A percentile compares a stretch with the other conserved stretches of the same genome.
These are phyloP conservation scores for Dactylonectria macrodidyma DNA, from an alignment of 2,329 filamentous ascomycete genomes.

Conservation along the genomic window DNA sequence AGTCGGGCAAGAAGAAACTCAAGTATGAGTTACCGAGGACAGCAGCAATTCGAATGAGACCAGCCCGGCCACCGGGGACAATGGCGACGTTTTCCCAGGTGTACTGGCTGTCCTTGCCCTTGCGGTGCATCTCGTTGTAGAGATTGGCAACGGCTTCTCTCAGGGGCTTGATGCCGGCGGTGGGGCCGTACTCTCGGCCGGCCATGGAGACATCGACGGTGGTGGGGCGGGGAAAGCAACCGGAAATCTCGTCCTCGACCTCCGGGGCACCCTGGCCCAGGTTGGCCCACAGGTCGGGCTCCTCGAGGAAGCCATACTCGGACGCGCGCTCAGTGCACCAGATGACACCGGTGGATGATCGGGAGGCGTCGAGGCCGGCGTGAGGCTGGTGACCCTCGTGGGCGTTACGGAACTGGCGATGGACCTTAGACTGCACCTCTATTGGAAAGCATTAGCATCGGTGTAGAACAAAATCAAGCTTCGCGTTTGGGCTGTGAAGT, in stretches of 20 bases:
- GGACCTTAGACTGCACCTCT: constrained; percentile 88
- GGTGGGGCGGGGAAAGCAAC: constrained; percentile 87
- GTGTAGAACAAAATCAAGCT: background rate
- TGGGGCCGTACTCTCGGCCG: constrained; percentile 92
- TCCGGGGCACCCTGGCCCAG: constrained; percentile 94
- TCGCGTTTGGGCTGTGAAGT: constrained; percentile 7
- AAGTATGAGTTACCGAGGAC: constrained; percentile 94
- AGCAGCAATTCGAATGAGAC: constrained; percentile 93
- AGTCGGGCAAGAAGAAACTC: constrained; percentile 94
- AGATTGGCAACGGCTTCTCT: constrained; percentile 90
- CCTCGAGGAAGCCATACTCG: constrained; percentile 89
- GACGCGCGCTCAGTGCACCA: constrained; percentile 92
- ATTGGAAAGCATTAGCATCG: constrained; percentile 35
- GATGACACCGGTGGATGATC: constrained; percentile 93
- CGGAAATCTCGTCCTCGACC: constrained; percentile 92
- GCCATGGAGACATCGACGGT: constrained; percentile 83
- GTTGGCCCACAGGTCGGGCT: constrained; percentile 90
- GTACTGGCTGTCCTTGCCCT: constrained; percentile 90
- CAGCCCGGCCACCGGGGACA: constrained; percentile 92
- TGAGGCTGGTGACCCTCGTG: constrained; percentile 94
- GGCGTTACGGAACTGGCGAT: constrained; percentile 89
- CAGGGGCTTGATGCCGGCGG: constrained; percentile 92
- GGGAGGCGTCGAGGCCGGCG: constrained; percentile 88
- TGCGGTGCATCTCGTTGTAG: constrained; percentile 93
- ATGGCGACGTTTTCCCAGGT: constrained; percentile 99